Evolutionary conservation across 331 rosid species (phyloP).

Genomic region (Pyracantha coccinea): DNA sequence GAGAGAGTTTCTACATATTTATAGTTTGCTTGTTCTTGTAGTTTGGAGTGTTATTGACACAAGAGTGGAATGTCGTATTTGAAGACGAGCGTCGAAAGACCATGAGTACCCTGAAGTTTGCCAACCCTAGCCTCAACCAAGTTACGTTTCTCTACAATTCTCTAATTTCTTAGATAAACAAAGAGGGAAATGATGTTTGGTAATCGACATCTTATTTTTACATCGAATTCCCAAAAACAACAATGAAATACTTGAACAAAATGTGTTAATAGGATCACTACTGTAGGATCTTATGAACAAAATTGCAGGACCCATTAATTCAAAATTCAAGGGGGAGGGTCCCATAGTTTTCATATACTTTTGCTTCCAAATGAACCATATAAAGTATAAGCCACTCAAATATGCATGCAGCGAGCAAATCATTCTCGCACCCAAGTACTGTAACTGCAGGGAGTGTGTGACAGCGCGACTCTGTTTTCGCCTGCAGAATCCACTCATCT

Average conservation of each 20-base stretch:
- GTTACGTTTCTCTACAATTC: neutral
- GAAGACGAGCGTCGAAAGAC: too few relatives aligned
- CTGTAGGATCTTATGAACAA: neutral
- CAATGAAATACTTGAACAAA: neutral
- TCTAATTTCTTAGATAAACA: too few relatives aligned
- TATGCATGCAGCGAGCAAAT: neutral
- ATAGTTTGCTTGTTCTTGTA: too few relatives aligned
- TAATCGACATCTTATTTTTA: too few relatives aligned
- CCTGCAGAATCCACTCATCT: conserved; percentile 6
- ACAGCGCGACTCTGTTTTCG: neutral
- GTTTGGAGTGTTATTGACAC: too few relatives aligned
- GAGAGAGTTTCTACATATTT: too few relatives aligned
- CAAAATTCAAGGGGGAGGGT: neutral
- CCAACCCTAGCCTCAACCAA: too few relatives aligned
- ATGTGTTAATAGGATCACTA: neutral
- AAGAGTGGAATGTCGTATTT: too few relatives aligned
- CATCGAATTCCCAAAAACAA: neutral
- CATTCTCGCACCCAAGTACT: neutral
- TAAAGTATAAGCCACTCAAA: neutral
- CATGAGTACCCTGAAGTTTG: too few relatives aligned
- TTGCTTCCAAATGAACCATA: neutral
- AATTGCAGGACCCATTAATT: neutral
- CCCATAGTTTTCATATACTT: neutral
- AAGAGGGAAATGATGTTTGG: too few relatives aligned
- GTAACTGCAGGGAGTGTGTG: neutral